A percentile compares a stretch with the other conserved stretches of the same genome.
Conservation (phyloP, 148 eudicot genomes). For the Suaeda aralocaspica region DNA sequence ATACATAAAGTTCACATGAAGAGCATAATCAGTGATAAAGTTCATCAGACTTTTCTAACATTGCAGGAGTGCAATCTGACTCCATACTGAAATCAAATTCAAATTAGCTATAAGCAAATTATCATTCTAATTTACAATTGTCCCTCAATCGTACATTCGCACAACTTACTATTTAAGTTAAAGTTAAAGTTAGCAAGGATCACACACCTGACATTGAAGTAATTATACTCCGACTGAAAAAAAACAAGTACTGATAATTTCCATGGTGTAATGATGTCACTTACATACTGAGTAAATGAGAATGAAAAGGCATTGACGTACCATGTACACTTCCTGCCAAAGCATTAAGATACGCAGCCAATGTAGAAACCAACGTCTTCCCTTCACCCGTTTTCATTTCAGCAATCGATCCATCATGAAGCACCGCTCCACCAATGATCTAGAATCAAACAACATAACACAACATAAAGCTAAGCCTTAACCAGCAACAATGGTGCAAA, state of each 20-base stretch:
- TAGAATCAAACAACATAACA: slow-evolving; percentile 27
- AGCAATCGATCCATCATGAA: slow-evolving; percentile 95
- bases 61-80: not conserved
- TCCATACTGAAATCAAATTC: too few species aligned
- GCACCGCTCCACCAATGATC: slow-evolving; percentile 99
- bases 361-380: slow-evolving; percentile 93
- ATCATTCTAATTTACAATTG: too few species aligned
- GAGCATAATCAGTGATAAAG: not conserved
- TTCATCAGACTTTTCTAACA: not conserved
- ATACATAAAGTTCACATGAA: not conserved
- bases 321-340: slow-evolving; percentile 98
- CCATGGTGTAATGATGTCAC: not conserved
- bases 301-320: slow-evolving; percentile 25
- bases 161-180: too few species aligned
- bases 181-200: too few species aligned
- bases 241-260: not conserved
- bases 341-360: slow-evolving; percentile 99
- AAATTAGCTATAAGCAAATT: too few species aligned
- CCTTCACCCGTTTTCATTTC: slow-evolving; percentile 99
- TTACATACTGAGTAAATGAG: not conserved
- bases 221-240: not conserved
- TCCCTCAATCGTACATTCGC: too few species aligned
- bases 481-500: not conserved
- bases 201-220: too few species aligned
- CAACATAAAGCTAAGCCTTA: not conserved